Conservation (phyloP, 352 stramenopile genomes). For the Phytophthora litchii region DNA sequence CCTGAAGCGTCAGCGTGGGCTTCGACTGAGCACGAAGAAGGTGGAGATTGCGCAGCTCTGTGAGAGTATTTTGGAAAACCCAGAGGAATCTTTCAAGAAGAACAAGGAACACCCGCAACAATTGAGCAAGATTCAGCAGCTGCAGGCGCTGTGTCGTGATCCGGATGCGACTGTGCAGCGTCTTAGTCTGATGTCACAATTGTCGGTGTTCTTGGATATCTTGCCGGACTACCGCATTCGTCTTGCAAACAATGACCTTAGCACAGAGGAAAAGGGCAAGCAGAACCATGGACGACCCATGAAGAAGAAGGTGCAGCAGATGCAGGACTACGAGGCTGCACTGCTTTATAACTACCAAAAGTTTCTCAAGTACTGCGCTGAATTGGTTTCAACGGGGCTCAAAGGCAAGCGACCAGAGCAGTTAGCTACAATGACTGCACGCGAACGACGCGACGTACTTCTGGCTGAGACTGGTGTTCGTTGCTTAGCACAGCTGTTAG, state of each 20-base stretch:
- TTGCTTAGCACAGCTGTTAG: constrained; percentile 80
- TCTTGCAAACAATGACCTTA: constrained; percentile 74
- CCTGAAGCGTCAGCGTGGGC: constrained; percentile 66
- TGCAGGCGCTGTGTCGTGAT: constrained; percentile 74
- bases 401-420: constrained; percentile 60
- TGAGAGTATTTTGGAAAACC: constrained; percentile 88
- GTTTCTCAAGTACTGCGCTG: constrained; percentile 79
- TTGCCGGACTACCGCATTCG: constrained; percentile 95
- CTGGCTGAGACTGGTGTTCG: constrained; percentile 72
- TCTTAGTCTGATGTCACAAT: constrained; percentile 91
- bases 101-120: constrained; percentile 83
- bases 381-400: constrained; percentile 63
- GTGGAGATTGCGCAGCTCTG: constrained; percentile 89
- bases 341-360: constrained; percentile 86
- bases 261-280: constrained; percentile 82
- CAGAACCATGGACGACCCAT: constrained; percentile 77
- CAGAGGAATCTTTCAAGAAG: constrained; percentile 88
- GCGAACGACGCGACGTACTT: constrained; percentile 51
- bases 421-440: constrained; percentile 36
- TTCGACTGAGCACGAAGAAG: constrained; percentile 83
- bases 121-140: constrained; percentile 81
- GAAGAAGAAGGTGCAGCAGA: constrained; percentile 89
- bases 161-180: constrained; percentile 79
- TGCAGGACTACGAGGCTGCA: constrained; percentile 82
- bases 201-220: constrained; percentile 96